Percentiles rank a stretch among this genome's conserved stretches.
Conservation (phyloP, 164 flowering plant species). For the Magnolia officinalis region DNA sequence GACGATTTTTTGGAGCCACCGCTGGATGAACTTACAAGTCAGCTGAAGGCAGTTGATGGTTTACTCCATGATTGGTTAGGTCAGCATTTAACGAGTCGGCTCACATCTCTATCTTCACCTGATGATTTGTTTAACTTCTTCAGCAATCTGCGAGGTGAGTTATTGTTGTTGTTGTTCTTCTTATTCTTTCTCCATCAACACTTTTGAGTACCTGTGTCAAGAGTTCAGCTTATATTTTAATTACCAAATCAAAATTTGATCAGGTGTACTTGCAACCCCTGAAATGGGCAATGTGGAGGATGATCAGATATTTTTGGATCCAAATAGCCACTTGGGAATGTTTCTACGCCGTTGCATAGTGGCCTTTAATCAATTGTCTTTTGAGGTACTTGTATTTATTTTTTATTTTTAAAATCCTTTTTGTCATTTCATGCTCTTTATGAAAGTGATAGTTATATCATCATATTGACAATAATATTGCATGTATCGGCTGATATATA, state of each 20-base stretch:
- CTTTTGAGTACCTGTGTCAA: not conserved
- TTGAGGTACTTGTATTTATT: conserved; percentile 57
- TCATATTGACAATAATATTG: too few species aligned
- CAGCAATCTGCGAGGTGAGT: conserved; percentile 57
- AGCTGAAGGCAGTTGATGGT: conserved; percentile 54
- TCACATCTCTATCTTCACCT: conserved; percentile 60
- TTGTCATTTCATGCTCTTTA: not conserved
- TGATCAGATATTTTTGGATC: conserved; percentile 73
- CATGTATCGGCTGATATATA: too few species aligned
- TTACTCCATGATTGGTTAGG: conserved; percentile 46
- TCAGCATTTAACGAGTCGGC: conserved; percentile 47
- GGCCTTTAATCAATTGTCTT: conserved; percentile 64
- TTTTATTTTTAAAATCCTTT: not conserved
- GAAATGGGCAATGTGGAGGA: conserved; percentile 63
- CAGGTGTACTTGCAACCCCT: conserved; percentile 61
- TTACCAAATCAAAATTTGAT: conserved; percentile 1
- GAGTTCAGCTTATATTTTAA: not conserved
- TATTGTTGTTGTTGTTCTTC: not conserved
- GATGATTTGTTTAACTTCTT: conserved; percentile 88
- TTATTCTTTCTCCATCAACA: not conserved
- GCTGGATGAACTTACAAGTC: conserved; percentile 58
- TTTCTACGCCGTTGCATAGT: conserved; percentile 83
- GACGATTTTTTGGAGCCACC: conserved; percentile 82
- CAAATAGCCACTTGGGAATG: conserved; percentile 67
- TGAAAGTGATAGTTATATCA: not conserved